Evolutionary conservation across 345 rosid species (phyloP).

Genomic region (Syzygium oleosum): DNA sequence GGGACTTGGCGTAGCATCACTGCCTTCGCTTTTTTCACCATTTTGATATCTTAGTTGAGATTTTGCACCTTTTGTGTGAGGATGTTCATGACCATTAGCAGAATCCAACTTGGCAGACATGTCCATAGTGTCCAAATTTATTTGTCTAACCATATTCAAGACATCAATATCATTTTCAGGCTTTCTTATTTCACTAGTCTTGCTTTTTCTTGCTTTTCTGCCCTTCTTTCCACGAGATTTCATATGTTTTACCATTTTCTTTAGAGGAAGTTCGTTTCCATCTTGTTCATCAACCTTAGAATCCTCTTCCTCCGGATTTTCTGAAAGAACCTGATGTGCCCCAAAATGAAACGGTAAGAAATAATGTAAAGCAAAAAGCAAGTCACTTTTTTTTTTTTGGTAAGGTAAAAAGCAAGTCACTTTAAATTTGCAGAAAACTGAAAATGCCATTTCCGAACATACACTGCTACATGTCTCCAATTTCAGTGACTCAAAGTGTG

Average conservation of each 20-base stretch:
- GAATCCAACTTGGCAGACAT: constrained; percentile 53
- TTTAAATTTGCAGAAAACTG: not conserved
- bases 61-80: constrained; percentile 30
- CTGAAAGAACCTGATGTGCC: constrained; percentile 41
- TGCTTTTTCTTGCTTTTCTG: constrained; percentile 39
- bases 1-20: constrained; percentile 38
- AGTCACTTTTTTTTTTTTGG: no score
- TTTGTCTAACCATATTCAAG: constrained; percentile 89
- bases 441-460: constrained; percentile 13
- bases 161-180: constrained; percentile 71
- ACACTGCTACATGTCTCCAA: constrained; percentile 48
- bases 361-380: not conserved
- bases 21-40: constrained; percentile 42
- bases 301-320: constrained; percentile 30
- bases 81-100: constrained; percentile 69
- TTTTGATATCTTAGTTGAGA: constrained; percentile 32
- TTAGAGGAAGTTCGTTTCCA: constrained; percentile 72
- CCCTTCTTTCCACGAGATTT: constrained; percentile 61
- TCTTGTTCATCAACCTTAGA: constrained; percentile 53
- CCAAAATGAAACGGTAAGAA: not conserved
- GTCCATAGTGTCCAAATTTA: constrained; percentile 61
- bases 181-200: constrained; percentile 33
- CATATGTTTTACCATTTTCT: constrained; percentile 60
- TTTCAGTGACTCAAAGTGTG: constrained; percentile 69
- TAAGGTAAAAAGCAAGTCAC: not conserved